These are phyloP conservation scores for Volvox africanus DNA, from an alignment of 139 green algal genomes.

Conservation along the genomic window DNA sequence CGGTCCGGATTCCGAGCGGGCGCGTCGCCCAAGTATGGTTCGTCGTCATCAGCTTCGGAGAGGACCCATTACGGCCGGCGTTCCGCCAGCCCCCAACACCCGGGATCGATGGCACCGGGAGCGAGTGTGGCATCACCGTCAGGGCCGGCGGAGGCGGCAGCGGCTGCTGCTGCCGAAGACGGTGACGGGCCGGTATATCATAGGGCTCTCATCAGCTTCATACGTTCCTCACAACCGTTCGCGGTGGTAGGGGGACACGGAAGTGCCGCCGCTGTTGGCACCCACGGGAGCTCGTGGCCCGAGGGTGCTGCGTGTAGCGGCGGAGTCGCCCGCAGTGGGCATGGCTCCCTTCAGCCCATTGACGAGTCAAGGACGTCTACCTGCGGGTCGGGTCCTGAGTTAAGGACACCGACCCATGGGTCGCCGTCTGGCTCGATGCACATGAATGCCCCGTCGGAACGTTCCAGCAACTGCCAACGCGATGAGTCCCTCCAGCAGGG, in stretches of 20 bases:
- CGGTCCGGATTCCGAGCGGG: not conserved
- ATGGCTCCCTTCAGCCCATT: not conserved
- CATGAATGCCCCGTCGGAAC: too few species aligned
- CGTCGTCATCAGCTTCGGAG: not conserved
- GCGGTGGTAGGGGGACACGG: not conserved
- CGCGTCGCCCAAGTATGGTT: not conserved
- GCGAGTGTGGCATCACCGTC: not conserved
- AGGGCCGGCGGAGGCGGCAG: not conserved
- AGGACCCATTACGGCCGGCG: not conserved
- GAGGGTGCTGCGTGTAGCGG: not conserved
- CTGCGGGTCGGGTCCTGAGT: not conserved
- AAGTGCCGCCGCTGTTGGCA: too few species aligned
- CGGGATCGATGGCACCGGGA: not conserved
- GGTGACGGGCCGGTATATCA: not conserved
- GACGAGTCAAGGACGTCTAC: not conserved
- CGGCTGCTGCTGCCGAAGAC: not conserved
- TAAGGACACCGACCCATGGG: too few species aligned
- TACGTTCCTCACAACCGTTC: not conserved
- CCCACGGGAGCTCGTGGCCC: not conserved
- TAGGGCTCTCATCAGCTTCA: not conserved
- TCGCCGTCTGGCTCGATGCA: too few species aligned
- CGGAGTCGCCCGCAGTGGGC: not conserved
- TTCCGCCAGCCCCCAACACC: not conserved
- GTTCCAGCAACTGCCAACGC: too few species aligned
- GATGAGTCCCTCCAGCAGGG: too few species aligned